These are phyloP conservation scores for Arachis stenosperma DNA, from an alignment of 306 rosid species.

Conservation along the genomic window DNA sequence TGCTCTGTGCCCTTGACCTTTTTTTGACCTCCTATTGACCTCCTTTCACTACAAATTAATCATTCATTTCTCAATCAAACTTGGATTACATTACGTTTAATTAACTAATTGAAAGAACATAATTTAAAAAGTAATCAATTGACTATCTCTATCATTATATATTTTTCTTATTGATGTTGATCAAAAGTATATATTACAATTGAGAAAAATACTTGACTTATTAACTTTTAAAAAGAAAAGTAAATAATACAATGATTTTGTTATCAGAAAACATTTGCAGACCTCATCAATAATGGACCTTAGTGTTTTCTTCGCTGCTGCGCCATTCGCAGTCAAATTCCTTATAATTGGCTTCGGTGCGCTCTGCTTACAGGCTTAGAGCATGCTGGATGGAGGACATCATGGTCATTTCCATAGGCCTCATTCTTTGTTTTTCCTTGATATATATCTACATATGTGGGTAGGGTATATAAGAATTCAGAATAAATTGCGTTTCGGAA, in stretches of 20 bases:
- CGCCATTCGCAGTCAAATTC: conserved; percentile 32
- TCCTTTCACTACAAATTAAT: conserved; percentile 21
- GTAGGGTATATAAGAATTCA: too few species aligned
- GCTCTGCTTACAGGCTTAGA: not conserved
- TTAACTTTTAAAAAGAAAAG: too few species aligned
- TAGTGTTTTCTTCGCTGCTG: conserved; percentile 20
- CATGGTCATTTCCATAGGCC: conserved; percentile 11
- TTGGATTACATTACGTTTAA: conserved; percentile 15
- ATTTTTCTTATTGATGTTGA: too few species aligned
- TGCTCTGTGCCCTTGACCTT: conserved; percentile 19
- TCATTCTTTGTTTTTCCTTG: too few species aligned
- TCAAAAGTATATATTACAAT: too few species aligned
- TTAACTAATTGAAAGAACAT: not conserved
- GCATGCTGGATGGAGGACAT: not conserved
- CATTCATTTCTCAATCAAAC: conserved; percentile 26
- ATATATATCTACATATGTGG: too few species aligned
- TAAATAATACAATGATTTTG: too few species aligned
- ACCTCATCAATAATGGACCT: not conserved
- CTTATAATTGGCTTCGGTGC: conserved; percentile 35
- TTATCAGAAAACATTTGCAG: conserved; percentile 2
- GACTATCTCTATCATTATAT: too few species aligned
- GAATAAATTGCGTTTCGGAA: too few species aligned
- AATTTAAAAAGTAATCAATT: too few species aligned
- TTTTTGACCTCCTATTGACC: conserved; percentile 1
- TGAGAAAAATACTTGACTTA: too few species aligned